Evolutionary conservation across 2,329 filamentous ascomycete genomes (phyloP), one percentile per base, ranked within the genome.

Genomic region (Venturia carpophila): DNA sequence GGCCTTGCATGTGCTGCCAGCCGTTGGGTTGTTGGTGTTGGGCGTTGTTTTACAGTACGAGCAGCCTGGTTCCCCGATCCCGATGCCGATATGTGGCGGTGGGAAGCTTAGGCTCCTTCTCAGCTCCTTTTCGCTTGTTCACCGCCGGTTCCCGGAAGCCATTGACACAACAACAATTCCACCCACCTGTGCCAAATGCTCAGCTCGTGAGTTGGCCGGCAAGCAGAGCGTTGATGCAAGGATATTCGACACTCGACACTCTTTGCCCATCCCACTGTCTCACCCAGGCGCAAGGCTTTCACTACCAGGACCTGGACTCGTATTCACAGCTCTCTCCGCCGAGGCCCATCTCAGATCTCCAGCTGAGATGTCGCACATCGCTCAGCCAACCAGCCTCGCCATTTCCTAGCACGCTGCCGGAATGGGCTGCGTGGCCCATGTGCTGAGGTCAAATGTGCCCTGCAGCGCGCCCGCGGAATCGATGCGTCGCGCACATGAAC

Each of bases 61-160:
- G n/a, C n/a, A n/a, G n/a, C n/a, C n/a, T n/a, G n/a, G n/a, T n/a
- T n/a, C n/a, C n/a, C n/a, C n/a, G n/a, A n/a, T n/a, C n/a, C n/a
- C n/a, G n/a, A n/a, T n/a, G n/a, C n/a, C n/a, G n/a, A n/a, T n/a
- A n/a, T n/a, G n/a, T n/a, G n/a, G n/a, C n/a, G n/a, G n/a, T n/a
- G n/a, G n/a, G n/a, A 34, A 34, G 49, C 49, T 30, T 55, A 17
- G 49, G 49, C 2, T 7, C 1, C 24, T 49, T 15, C n/a, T 21
- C 7, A 27, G 21, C 11, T 49, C 21, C 11, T 49, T 37, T 56
- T 37, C 52, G 52, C 30, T 21, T 37, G 1, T 37, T 58, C 52
- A 58, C 52, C 52, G 52, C 52, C 52, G 37, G 30, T 58, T 15
- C 30, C 19, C n/a, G n/a, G 52, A 56, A 56, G 52, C 27, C 52